A percentile compares a stretch with the other conserved stretches of the same genome.
Evolutionary conservation across 257 asterid species (phyloP).

Genomic region (Paulownia fortunei): DNA sequence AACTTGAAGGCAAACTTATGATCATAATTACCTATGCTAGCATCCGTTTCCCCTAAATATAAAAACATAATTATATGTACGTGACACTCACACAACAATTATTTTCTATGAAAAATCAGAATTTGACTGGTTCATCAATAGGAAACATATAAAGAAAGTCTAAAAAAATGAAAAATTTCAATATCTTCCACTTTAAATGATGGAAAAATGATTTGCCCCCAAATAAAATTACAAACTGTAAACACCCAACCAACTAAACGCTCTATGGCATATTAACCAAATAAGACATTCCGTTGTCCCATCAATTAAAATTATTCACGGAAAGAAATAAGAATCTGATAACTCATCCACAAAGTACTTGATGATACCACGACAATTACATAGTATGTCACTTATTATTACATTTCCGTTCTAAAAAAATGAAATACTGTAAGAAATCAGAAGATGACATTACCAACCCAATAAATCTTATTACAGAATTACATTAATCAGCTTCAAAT

Average conservation of each 20-base stretch:
- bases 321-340: neutral
- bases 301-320: neutral
- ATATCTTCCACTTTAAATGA: neutral
- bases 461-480: neutral
- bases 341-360: too few relatives aligned
- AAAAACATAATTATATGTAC: neutral
- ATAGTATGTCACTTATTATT: neutral
- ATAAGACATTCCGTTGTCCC: neutral
- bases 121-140: constrained; percentile 7
- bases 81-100: neutral
- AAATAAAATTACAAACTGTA: neutral
- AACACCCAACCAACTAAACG: constrained; percentile 12
- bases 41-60: neutral
- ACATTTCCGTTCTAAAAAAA: neutral
- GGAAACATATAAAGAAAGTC: neutral
- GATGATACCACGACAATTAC: neutral
- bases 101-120: neutral
- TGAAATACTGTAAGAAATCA: neutral
- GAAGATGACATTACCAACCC: constrained; percentile 24
- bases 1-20: neutral
- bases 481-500: constrained; percentile 26
- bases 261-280: neutral
- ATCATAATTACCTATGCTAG: neutral
- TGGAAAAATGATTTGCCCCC: neutral
- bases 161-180: neutral